Conservation (phyloP, 192 early-diverging fungal genomes). For the Mortierella antarctica region DNA sequence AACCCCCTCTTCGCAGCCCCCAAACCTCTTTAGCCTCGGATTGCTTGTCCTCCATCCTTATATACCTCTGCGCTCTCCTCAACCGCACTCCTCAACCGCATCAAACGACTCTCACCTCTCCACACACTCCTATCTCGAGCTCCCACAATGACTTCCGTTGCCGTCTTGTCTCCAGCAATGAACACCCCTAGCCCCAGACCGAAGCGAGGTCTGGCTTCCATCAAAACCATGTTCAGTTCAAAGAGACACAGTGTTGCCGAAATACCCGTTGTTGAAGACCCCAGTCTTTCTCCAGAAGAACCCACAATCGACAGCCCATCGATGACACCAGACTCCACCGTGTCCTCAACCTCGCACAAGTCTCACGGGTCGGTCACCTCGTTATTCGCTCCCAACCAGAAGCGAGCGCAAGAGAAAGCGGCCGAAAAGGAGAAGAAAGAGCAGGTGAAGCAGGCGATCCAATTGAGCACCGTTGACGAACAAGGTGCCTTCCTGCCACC, state of each 20-base stretch:
- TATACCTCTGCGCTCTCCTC: background rate
- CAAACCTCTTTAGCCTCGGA: too few relatives aligned
- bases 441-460: constrained; percentile 39
- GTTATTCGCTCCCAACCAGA: constrained; percentile 21
- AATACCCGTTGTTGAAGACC: constrained; percentile 21
- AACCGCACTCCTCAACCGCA: too few relatives aligned
- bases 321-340: background rate
- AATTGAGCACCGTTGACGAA: constrained; percentile 25
- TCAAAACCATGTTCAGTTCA: constrained; percentile 49
- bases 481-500: constrained; percentile 37
- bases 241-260: constrained; percentile 34
- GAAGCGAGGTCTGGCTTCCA: constrained; percentile 39
- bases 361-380: constrained; percentile 2
- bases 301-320: constrained; percentile 9
- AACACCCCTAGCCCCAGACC: constrained; percentile 8
- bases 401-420: constrained; percentile 24
- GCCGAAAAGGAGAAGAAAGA: constrained; percentile 44
- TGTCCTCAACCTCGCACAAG: background rate
- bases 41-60: too few relatives aligned
- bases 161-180: constrained; percentile 27
- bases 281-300: background rate
- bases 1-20: too few relatives aligned
- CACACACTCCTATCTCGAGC: background rate
- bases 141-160: background rate
- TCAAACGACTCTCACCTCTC: background rate